phyloP scores from a whole-genome alignment of 305 asterid genomes.

The Fraxinus sp. region DNA sequence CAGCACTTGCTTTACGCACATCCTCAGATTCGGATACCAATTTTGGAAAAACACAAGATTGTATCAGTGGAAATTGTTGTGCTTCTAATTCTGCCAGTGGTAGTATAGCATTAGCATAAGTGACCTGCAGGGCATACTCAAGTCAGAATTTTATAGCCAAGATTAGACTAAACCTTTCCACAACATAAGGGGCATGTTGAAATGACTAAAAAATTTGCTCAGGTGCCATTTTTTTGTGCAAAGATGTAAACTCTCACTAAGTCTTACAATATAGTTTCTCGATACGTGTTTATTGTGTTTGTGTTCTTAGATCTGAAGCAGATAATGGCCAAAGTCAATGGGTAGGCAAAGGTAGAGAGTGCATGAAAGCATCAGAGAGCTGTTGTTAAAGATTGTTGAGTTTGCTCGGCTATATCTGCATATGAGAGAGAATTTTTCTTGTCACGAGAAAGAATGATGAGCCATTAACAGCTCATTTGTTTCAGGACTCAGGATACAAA shows the following conservation, averaged over 20 bases:
- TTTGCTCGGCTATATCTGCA: not conserved
- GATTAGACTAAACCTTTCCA: not conserved
- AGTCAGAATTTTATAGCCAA: conserved; percentile 1
- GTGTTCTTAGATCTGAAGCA: not conserved
- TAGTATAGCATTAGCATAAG: conserved; percentile 63
- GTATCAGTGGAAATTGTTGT: conserved; percentile 81
- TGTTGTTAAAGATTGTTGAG: not conserved
- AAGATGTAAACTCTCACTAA: not conserved
- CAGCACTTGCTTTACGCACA: conserved; percentile 80
- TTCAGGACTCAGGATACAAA: not conserved
- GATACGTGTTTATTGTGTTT: not conserved
- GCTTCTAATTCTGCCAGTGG: conserved; percentile 88
- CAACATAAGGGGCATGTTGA: not conserved
- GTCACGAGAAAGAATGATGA: not conserved
- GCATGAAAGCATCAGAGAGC: not conserved
- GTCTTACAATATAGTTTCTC: not conserved
- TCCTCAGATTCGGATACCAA: conserved; percentile 71
- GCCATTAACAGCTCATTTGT: not conserved
- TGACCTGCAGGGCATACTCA: conserved; percentile 45
- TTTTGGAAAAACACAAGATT: conserved; percentile 86
- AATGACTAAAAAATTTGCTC: not conserved
- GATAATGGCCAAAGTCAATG: not conserved
- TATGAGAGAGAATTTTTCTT: not conserved
- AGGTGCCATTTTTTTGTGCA: not conserved
- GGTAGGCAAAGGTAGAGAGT: not conserved